Evolutionary conservation across 495 filamentous ascomycete species (phyloP).

Genomic region (Neurospora tetraspora): DNA sequence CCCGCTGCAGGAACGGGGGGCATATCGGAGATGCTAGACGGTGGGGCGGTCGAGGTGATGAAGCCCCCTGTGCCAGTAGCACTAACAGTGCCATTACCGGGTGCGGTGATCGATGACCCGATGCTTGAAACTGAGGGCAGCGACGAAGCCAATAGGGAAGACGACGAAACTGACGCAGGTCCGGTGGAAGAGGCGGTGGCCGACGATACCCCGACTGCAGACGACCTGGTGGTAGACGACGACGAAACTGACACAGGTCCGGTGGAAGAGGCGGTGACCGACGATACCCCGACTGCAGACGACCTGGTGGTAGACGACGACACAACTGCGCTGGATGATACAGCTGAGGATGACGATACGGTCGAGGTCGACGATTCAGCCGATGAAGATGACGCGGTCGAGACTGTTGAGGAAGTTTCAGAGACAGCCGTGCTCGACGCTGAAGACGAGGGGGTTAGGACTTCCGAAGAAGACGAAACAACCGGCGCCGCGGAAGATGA

Average conservation of each 20-base stretch:
- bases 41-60: not conserved
- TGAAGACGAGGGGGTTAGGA: not conserved
- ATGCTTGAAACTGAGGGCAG: not conserved
- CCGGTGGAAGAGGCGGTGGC: not conserved
- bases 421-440: not conserved
- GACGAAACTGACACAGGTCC: not conserved
- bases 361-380: not conserved
- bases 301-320: not conserved
- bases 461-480: not conserved
- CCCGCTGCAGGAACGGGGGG: not conserved
- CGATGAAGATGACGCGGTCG: not conserved
- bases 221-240: not conserved
- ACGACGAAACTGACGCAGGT: not conserved
- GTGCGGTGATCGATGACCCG: not conserved
- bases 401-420: not conserved
- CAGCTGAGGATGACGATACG: not conserved
- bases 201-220: not conserved
- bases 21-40: not conserved
- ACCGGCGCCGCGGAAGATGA: not conserved
- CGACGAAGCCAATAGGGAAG: not conserved
- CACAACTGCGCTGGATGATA: not conserved
- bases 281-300: not conserved
- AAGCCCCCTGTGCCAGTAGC: not conserved
- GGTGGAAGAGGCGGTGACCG: not conserved
- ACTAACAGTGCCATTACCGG: not conserved